Conservation (phyloP, 2,329 filamentous ascomycete genomes). For the Verruconis gallopava region DNA sequence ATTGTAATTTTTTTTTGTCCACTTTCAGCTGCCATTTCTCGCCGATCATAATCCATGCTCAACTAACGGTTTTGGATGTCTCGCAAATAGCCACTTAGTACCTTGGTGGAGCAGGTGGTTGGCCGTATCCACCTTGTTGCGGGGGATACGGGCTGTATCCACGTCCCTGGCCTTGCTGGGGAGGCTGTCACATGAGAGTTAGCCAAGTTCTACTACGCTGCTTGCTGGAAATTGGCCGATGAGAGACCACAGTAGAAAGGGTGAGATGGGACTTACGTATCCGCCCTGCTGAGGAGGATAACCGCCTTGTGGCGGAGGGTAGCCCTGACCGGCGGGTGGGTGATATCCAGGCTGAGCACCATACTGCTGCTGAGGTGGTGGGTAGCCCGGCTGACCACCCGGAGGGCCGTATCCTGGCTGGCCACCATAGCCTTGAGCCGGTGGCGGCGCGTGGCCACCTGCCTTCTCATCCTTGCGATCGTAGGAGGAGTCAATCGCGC, state of each 20-base stretch:
- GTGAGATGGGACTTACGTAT: conserved; percentile 6
- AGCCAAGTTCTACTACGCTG: too few relatives aligned
- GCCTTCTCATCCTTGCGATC: conserved; percentile 52
- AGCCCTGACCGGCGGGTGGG: neutral
- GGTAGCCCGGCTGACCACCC: conserved; percentile 18
- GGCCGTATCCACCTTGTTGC: neutral
- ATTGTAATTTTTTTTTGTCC: too few relatives aligned
- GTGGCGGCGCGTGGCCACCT: conserved; percentile 22
- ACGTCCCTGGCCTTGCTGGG: neutral
- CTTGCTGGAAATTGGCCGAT: too few relatives aligned
- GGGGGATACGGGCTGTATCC: conserved; percentile 5
- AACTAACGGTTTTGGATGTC: too few relatives aligned
- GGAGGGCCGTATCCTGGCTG: conserved; percentile 22
- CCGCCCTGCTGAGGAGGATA: conserved; percentile 14
- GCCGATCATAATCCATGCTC: too few relatives aligned
- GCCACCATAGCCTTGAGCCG: conserved; percentile 14
- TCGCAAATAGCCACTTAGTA: too few relatives aligned
- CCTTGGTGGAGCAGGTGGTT: conserved; percentile 7
- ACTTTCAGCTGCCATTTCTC: too few relatives aligned
- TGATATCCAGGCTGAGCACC: conserved; percentile 16
- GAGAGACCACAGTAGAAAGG: neutral
- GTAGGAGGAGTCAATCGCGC: conserved; percentile 52
- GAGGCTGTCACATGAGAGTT: neutral
- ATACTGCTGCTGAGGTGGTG: conserved; percentile 15
- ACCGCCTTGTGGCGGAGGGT: conserved; percentile 12